Percentiles rank a stretch among this genome's conserved stretches.
Evolutionary conservation across 2,329 filamentous ascomycete genomes (phyloP).

Genomic region (Paradendryphiella salina): DNA sequence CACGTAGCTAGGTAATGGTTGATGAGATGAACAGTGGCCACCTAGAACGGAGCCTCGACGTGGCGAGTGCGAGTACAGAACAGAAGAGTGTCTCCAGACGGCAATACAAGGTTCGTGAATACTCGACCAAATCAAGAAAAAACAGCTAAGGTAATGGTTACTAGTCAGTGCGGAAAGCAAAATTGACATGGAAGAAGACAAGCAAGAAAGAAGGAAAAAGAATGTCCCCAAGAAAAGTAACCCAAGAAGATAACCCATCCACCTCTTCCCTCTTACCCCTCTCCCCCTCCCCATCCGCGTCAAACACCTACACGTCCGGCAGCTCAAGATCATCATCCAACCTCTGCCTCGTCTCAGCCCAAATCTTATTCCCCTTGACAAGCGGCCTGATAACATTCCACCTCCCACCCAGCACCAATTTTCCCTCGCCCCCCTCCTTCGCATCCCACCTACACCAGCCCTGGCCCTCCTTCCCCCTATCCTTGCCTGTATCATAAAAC

Average conservation of each 20-base stretch:
- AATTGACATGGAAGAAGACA: no score
- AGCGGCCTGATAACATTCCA: neutral
- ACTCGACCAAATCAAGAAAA: no score
- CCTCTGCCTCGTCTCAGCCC: constrained; percentile 3
- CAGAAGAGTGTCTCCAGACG: no score
- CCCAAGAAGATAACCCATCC: no score
- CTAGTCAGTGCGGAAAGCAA: no score
- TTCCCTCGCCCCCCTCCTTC: neutral
- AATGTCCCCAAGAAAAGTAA: neutral
- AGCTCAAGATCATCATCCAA: neutral
- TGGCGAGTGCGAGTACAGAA: no score
- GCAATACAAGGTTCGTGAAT: no score
- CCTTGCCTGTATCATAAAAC: neutral
- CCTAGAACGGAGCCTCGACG: no score
- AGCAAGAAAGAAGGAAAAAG: neutral
- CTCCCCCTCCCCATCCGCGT: neutral
- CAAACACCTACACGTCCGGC: neutral
- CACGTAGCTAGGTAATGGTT: no score
- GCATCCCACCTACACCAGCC: neutral
- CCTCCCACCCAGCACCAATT: neutral
- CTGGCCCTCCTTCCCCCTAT: neutral
- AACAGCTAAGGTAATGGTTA: no score
- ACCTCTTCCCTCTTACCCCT: neutral
- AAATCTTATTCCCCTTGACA: neutral
- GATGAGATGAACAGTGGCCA: no score